Conservation (phyloP, 805 yeast genomes). For the Huiozyma sinensis region DNA sequence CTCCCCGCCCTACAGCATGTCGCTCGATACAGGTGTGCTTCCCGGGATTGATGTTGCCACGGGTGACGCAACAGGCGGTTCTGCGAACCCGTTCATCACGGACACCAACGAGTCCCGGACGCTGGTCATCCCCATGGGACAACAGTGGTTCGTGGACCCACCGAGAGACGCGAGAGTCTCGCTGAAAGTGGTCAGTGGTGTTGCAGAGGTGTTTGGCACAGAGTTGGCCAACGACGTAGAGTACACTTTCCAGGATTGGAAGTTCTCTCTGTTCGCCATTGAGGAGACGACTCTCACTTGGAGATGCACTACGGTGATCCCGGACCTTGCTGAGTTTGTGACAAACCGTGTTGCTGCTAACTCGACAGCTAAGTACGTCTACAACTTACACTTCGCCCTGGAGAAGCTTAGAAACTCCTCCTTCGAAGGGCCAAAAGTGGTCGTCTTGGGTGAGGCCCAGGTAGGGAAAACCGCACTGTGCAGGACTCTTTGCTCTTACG, state of each 20-base stretch:
- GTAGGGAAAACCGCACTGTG: constrained; percentile 74
- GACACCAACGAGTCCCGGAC: not conserved
- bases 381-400: constrained; percentile 64
- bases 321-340: not conserved
- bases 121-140: constrained; percentile 13
- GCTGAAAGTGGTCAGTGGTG: constrained; percentile 42
- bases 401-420: constrained; percentile 39
- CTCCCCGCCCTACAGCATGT: too few species aligned
- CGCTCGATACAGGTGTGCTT: not conserved
- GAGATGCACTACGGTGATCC: constrained; percentile 8
- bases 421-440: constrained; percentile 35
- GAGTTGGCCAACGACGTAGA: constrained; percentile 70
- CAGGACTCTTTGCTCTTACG: constrained; percentile 63
- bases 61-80: not conserved
- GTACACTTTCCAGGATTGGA: constrained; percentile 44
- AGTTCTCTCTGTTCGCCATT: constrained; percentile 46
- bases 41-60: not conserved
- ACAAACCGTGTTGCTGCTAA: constrained; percentile 39
- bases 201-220: constrained; percentile 87
- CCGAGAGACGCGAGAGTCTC: constrained; percentile 15
- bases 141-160: constrained; percentile 22
- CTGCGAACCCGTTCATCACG: not conserved
- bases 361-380: constrained; percentile 59
- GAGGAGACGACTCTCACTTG: constrained; percentile 56
- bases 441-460: constrained; percentile 61